Percentiles rank a stretch among this genome's conserved stretches.
Conservation (phyloP, 148 eudicot genomes). For the Gaultheria prostrata region DNA sequence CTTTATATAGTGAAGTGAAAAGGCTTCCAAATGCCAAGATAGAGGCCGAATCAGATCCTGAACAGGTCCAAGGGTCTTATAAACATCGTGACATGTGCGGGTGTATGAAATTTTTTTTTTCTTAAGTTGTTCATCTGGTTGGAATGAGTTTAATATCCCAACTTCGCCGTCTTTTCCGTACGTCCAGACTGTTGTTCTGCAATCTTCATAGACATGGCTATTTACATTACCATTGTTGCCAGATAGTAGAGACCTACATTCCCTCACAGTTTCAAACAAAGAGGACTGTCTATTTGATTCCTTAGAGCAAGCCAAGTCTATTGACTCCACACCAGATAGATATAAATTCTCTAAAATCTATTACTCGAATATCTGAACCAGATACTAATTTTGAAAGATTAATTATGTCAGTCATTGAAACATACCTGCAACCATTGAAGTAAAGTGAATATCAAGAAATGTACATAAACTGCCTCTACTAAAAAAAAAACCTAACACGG, state of each 20-base stretch:
- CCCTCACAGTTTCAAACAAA: too few species aligned
- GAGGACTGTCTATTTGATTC: too few species aligned
- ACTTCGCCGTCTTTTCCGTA: constrained; percentile 53
- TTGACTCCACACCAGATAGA: too few species aligned
- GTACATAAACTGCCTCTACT: background rate
- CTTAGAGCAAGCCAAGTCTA: too few species aligned
- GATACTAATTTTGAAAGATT: too few species aligned
- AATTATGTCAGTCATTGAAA: too few species aligned
- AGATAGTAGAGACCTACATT: too few species aligned
- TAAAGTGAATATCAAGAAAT: background rate
- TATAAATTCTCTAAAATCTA: too few species aligned
- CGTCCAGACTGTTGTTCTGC: constrained; percentile 87
- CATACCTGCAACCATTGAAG: constrained; percentile 19
- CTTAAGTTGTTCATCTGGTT: constrained; percentile 85
- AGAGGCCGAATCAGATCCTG: constrained; percentile 48
- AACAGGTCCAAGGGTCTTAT: constrained; percentile 70
- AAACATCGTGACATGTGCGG: constrained; percentile 68
- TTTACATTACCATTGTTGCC: constrained; percentile 38
- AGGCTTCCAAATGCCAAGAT: constrained; percentile 85
- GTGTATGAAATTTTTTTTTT: constrained; percentile 60
- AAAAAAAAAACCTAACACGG: background rate
- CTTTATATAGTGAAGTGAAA: constrained; percentile 73
- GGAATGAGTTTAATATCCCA: constrained; percentile 69
- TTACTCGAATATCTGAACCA: too few species aligned
- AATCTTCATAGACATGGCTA: constrained; percentile 65